These are phyloP conservation scores for Fusarium sp. DNA, from an alignment of 2,329 filamentous ascomycete species.

Conservation along the genomic window DNA sequence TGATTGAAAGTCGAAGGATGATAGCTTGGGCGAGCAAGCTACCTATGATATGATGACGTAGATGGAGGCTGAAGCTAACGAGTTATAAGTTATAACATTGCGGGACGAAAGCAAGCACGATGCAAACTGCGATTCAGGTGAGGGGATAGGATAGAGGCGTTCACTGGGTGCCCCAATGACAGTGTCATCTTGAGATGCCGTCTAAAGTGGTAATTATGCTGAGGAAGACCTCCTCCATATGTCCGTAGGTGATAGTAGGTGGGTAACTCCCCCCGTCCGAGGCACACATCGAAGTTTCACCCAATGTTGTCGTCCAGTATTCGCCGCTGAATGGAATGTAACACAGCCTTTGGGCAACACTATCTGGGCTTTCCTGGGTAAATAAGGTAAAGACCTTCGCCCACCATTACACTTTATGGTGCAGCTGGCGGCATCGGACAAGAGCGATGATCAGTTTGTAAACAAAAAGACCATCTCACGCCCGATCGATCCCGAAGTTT, in stretches of 20 bases:
- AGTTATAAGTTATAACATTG: background rate
- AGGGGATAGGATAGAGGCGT: background rate
- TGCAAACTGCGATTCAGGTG: background rate
- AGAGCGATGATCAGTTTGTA: constrained; percentile 27
- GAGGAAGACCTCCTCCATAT: constrained; percentile 2
- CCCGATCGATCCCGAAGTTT: constrained; percentile 19
- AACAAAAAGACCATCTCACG: background rate
- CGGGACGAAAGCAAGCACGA: constrained; percentile 1
- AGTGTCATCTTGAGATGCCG: background rate
- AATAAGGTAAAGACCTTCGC: constrained; percentile 33
- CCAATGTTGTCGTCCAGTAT: constrained; percentile 9
- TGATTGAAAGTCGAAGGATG: constrained; percentile 4
- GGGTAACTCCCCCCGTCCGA: constrained; percentile 25
- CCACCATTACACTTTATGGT: constrained; percentile 15
- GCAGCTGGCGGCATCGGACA: constrained; percentile 7
- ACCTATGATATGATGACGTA: constrained; percentile 24
- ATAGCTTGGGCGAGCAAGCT: background rate
- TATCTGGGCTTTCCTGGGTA: constrained; percentile 23
- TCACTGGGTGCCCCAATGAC: too few species aligned
- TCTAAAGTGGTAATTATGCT: too few species aligned
- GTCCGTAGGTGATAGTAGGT: constrained; percentile 3
- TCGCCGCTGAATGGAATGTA: constrained; percentile 31
- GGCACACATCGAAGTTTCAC: constrained; percentile 8
- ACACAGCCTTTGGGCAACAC: constrained; percentile 16
- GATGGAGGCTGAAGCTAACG: background rate